These are phyloP conservation scores for Pelargonium myrrhifolium DNA, from an alignment of 441 rosid species.

Conservation along the genomic window DNA sequence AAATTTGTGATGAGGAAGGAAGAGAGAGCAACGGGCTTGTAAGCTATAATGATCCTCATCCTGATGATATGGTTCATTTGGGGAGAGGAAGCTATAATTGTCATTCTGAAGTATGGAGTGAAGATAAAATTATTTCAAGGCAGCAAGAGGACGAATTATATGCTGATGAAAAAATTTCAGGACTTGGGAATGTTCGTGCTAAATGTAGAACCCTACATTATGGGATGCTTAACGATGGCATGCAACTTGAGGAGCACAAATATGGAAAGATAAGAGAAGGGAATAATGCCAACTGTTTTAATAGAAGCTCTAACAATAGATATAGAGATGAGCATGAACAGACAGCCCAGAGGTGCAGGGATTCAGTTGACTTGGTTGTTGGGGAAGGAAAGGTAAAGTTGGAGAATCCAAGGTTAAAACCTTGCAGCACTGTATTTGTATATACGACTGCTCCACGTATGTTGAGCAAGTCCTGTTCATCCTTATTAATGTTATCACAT, in stretches of 20 bases:
- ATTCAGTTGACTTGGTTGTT: constrained; percentile 37
- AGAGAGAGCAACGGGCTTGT: constrained; percentile 20
- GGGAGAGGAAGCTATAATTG: constrained; percentile 24
- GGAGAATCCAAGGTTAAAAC: constrained; percentile 24
- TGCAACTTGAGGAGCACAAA: constrained; percentile 20
- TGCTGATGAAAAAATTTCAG: constrained; percentile 26
- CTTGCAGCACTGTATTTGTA: constrained; percentile 24
- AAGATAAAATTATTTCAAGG: constrained; percentile 25
- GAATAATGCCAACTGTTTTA: constrained; percentile 15
- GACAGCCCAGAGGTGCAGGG: constrained; percentile 30
- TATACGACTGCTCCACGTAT: constrained; percentile 20
- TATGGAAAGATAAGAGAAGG: constrained; percentile 25
- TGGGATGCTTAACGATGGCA: constrained; percentile 23
- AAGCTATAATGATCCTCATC: constrained; percentile 18
- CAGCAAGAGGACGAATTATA: constrained; percentile 23
- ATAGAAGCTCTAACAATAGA: constrained; percentile 23
- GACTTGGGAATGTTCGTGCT: constrained; percentile 19
- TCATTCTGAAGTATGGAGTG: constrained; percentile 21
- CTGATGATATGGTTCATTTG: constrained; percentile 17
- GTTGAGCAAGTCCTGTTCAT: constrained; percentile 19
- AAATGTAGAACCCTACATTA: constrained; percentile 20
- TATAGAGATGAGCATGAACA: constrained; percentile 25
- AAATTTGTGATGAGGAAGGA: constrained; percentile 22
- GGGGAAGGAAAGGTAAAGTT: constrained; percentile 55
- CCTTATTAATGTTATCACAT: constrained; percentile 17